phyloP scores from a whole-genome alignment of 495 filamentous ascomycete species.

The Lineolata rhizophorae region DNA sequence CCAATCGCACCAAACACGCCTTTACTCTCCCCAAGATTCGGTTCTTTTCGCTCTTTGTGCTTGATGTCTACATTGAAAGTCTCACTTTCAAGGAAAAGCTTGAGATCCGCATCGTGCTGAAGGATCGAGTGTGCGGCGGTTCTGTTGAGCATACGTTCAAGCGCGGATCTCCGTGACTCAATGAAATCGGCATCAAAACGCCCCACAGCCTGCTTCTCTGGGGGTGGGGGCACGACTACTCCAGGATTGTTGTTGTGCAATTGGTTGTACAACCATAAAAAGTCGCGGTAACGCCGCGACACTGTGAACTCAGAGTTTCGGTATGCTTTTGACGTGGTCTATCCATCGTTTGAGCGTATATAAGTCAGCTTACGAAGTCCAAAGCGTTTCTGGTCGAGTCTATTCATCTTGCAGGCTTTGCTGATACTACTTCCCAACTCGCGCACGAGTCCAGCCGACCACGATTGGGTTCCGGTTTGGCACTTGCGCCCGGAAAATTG shows the following conservation, averaged over 20 bases:
- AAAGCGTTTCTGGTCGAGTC: no score
- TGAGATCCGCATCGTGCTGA: slow-evolving; percentile 81
- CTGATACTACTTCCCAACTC: no score
- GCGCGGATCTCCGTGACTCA: slow-evolving; percentile 66
- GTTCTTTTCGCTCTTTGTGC: slow-evolving; percentile 87
- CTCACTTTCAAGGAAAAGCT: slow-evolving; percentile 92
- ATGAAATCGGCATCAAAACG: slow-evolving; percentile 95
- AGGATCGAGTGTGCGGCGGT: slow-evolving; percentile 74
- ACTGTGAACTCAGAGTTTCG: slow-evolving; percentile 77
- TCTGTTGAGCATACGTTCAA: slow-evolving; percentile 96
- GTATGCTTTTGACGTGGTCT: slow-evolving; percentile 94
- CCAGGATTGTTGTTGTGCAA: slow-evolving; percentile 88
- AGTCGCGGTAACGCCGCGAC: slow-evolving; percentile 83
- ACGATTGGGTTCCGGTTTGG: no score
- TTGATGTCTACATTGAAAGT: slow-evolving; percentile 90
- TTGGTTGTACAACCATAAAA: slow-evolving; percentile 89
- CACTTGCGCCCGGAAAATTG: no score
- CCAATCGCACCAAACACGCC: slow-evolving; percentile 75
- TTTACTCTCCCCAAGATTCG: slow-evolving; percentile 70
- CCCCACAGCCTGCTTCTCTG: slow-evolving; percentile 93
- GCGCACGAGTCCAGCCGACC: no score
- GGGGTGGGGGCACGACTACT: slow-evolving; percentile 84
- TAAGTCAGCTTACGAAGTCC: no score
- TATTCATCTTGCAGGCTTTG: no score
- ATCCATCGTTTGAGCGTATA: no score